phyloP scores from a whole-genome alignment of 1,139 yeast species.

The Hemisphaericaspora xylofermentans region DNA sequence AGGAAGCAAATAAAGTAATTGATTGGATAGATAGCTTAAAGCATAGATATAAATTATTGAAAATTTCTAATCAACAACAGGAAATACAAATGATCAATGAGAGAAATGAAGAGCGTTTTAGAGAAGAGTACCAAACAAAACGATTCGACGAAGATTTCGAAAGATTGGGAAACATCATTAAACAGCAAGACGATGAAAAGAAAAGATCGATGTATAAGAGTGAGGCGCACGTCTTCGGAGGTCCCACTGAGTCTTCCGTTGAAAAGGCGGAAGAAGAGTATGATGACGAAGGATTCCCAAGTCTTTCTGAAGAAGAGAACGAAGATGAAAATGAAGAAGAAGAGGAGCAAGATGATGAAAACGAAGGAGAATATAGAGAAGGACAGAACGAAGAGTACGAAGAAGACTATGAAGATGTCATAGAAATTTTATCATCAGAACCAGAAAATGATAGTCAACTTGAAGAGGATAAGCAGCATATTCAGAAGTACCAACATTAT shows the following conservation, averaged over 20 bases:
- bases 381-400: no score
- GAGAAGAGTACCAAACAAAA: slow-evolving; percentile 25
- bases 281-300: slow-evolving; percentile 1
- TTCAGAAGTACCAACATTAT: neutral
- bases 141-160: slow-evolving; percentile 43
- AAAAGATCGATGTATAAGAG: neutral
- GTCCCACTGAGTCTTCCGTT: no score
- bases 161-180: slow-evolving; percentile 31
- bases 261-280: no score
- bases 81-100: slow-evolving; percentile 22
- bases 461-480: slow-evolving; percentile 8
- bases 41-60: slow-evolving; percentile 38
- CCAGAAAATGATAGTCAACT: slow-evolving; percentile 10
- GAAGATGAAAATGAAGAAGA: slow-evolving; percentile 10
- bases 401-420: slow-evolving; percentile 6
- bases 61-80: slow-evolving; percentile 24
- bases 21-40: slow-evolving; percentile 52
- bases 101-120: slow-evolving; percentile 10
- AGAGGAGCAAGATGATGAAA: slow-evolving; percentile 11
- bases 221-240: no score
- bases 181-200: slow-evolving; percentile 16
- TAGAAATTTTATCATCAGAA: slow-evolving; percentile 11
- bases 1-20: slow-evolving; percentile 36
- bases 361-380: slow-evolving; percentile 9
- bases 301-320: slow-evolving; percentile 13